Evolutionary conservation across 2,329 filamentous ascomycete species (phyloP).

Genomic region (Hortaea sp.): DNA sequence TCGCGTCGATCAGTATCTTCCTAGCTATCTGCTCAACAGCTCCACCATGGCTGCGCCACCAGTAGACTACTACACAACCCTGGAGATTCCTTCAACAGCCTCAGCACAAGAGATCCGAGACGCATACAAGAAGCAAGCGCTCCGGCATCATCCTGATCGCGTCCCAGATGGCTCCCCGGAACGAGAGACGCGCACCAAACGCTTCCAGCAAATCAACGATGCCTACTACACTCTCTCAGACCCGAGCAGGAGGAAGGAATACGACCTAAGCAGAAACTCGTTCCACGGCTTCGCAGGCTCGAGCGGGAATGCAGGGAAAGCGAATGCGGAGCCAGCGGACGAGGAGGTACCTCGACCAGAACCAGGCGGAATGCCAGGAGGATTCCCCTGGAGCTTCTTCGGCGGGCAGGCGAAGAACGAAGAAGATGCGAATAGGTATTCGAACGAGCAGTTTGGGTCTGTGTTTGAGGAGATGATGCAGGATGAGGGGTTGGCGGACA

Average conservation of each 20-base stretch:
- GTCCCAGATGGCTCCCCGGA: conserved; percentile 77
- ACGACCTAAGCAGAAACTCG: conserved; percentile 59
- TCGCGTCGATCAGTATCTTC: no score
- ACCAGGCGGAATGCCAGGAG: conserved; percentile 28
- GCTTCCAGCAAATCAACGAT: conserved; percentile 86
- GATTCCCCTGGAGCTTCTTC: conserved; percentile 71
- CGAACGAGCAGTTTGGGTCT: conserved; percentile 75
- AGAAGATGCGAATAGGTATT: conserved; percentile 38
- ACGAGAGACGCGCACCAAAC: conserved; percentile 67
- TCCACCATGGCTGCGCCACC: conserved; percentile 4
- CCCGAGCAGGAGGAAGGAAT: conserved; percentile 63
- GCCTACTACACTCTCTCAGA: conserved; percentile 90
- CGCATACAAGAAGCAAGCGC: conserved; percentile 89
- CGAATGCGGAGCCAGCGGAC: conserved; percentile 34
- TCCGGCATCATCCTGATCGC: conserved; percentile 90
- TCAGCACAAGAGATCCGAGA: conserved; percentile 76
- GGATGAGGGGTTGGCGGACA: conserved; percentile 59
- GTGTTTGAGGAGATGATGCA: conserved; percentile 45
- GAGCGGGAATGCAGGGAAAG: conserved; percentile 23
- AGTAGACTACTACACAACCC: conserved; percentile 21
- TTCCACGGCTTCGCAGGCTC: conserved; percentile 42
- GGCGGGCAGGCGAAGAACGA: conserved; percentile 37
- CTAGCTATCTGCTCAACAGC: no score
- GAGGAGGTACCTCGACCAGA: conserved; percentile 39
- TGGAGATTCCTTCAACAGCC: conserved; percentile 48